Conservation (phyloP, 1,284 basidiomycete species). For the Cryptococcus wingfieldii region DNA sequence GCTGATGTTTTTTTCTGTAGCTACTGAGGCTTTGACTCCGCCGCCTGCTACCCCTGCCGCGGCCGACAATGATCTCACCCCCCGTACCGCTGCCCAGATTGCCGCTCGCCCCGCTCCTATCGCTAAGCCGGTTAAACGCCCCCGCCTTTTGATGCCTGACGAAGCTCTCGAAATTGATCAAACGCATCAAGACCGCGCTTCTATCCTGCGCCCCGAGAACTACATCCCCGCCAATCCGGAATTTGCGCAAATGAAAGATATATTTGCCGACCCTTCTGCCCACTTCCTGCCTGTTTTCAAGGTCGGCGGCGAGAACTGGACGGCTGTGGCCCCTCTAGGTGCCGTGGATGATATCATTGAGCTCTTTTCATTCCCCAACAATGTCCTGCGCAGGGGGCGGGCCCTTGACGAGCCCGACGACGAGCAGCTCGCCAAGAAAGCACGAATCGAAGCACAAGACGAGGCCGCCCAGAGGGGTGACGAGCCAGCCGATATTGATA, state of each 20-base stretch:
- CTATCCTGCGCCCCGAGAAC: constrained; percentile 70
- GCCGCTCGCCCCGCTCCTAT: constrained; percentile 58
- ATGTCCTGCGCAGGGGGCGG: constrained; percentile 49
- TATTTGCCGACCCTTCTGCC: constrained; percentile 74
- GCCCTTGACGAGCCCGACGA: constrained; percentile 53
- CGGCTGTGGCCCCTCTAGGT: constrained; percentile 56
- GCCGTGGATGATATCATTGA: constrained; percentile 69
- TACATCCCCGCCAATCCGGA: constrained; percentile 77
- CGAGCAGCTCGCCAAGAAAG: constrained; percentile 33
- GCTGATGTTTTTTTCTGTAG: constrained; percentile 4
- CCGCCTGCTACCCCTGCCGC: constrained; percentile 27
- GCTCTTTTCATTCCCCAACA: constrained; percentile 75
- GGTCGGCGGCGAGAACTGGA: constrained; percentile 57
- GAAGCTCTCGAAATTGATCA: constrained; percentile 76
- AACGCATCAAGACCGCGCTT: constrained; percentile 58
- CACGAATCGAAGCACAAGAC: constrained; percentile 21
- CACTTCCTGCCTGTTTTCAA: constrained; percentile 70
- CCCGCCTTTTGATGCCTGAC: constrained; percentile 54
- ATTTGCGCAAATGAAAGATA: constrained; percentile 74
- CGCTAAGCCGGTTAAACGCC: constrained; percentile 60
- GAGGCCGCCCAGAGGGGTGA: neutral
- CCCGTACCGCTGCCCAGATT: constrained; percentile 52
- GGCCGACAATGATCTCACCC: constrained; percentile 51
- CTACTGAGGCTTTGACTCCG: constrained; percentile 41
- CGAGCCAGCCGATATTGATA: constrained; percentile 4